Evolutionary conservation across 371 early-diverging fungal species (phyloP).

Genomic region (Syncephalastrum contaminatum): DNA sequence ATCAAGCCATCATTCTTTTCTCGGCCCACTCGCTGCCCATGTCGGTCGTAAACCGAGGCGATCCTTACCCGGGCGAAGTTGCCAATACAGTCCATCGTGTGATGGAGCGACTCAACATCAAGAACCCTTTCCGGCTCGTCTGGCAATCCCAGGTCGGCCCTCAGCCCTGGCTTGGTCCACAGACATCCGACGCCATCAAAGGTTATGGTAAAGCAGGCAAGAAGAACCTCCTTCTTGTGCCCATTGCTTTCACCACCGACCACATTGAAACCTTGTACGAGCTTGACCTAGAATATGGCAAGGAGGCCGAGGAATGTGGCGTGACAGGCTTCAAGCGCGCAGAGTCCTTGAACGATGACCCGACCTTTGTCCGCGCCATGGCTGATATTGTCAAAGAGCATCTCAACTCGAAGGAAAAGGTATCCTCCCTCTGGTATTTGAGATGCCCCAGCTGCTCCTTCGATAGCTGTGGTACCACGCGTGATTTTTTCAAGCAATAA

Average conservation of each 20-base stretch:
- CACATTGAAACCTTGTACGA: constrained; percentile 97
- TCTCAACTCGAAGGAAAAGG: constrained; percentile 52
- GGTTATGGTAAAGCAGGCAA: constrained; percentile 74
- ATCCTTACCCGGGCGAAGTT: constrained; percentile 90
- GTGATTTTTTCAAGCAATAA: constrained; percentile 54
- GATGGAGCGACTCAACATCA: constrained; percentile 66
- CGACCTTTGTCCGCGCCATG: constrained; percentile 85
- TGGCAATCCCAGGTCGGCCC: constrained; percentile 98
- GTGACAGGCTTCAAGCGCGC: constrained; percentile 82
- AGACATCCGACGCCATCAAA: constrained; percentile 80
- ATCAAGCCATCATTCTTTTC: constrained; percentile 82
- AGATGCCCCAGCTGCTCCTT: constrained; percentile 84
- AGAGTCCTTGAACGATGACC: constrained; percentile 90
- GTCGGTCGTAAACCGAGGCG: constrained; percentile 88
- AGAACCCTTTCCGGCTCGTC: constrained; percentile 88
- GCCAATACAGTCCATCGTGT: constrained; percentile 89
- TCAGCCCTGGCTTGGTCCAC: constrained; percentile 90
- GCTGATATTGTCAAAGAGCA: constrained; percentile 85
- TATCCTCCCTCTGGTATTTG: constrained; percentile 69
- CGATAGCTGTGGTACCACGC: constrained; percentile 67
- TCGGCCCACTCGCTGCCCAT: constrained; percentile 97
- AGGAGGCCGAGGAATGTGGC: constrained; percentile 81
- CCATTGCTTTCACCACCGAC: constrained; percentile 95
- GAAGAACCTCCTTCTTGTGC: constrained; percentile 82
- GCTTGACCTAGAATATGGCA: constrained; percentile 88